Evolutionary conservation across 2,329 filamentous ascomycete species (phyloP).

Genomic region (Nigrospora sphaerica): DNA sequence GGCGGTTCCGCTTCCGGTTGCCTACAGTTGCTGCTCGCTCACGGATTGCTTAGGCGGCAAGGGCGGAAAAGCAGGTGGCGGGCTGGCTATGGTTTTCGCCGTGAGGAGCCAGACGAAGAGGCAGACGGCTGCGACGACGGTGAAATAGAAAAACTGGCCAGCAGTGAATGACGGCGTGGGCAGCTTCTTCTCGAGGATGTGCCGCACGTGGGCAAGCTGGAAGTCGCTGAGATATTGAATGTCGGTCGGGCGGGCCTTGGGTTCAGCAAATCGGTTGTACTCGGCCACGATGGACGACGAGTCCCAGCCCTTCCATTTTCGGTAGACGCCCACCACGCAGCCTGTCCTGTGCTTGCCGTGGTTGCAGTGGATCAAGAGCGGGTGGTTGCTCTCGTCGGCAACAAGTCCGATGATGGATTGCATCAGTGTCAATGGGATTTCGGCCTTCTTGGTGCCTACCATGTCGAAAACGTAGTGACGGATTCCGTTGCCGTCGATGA

Average conservation of each 20-base stretch:
- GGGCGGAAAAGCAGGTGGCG: too few relatives aligned
- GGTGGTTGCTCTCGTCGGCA: slow-evolving; percentile 66
- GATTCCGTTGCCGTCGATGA: slow-evolving; percentile 62
- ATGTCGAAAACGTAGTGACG: slow-evolving; percentile 70
- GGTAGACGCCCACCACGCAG: slow-evolving; percentile 75
- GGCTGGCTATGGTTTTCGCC: background rate
- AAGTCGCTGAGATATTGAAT: slow-evolving; percentile 51
- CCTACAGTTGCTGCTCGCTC: too few relatives aligned
- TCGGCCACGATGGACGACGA: slow-evolving; percentile 59
- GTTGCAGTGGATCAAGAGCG: slow-evolving; percentile 85
- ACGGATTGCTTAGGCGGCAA: too few relatives aligned
- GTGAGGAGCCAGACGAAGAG: slow-evolving; percentile 28
- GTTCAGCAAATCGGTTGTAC: slow-evolving; percentile 59
- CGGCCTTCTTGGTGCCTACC: slow-evolving; percentile 79
- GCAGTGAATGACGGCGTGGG: slow-evolving; percentile 15
- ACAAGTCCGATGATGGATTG: slow-evolving; percentile 63
- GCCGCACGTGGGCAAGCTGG: slow-evolving; percentile 29
- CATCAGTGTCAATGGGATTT: slow-evolving; percentile 62
- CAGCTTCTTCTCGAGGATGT: slow-evolving; percentile 22
- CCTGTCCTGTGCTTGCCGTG: slow-evolving; percentile 91
- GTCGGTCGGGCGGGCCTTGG: slow-evolving; percentile 54
- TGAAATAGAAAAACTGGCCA: slow-evolving; percentile 31
- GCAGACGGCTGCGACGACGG: slow-evolving; percentile 18
- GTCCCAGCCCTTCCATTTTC: slow-evolving; percentile 65
- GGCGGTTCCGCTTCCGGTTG: too few relatives aligned